These are phyloP conservation scores for Triticum turgidum DNA, from an alignment of 176 grass and related monocot genomes.

Conservation along the genomic window DNA sequence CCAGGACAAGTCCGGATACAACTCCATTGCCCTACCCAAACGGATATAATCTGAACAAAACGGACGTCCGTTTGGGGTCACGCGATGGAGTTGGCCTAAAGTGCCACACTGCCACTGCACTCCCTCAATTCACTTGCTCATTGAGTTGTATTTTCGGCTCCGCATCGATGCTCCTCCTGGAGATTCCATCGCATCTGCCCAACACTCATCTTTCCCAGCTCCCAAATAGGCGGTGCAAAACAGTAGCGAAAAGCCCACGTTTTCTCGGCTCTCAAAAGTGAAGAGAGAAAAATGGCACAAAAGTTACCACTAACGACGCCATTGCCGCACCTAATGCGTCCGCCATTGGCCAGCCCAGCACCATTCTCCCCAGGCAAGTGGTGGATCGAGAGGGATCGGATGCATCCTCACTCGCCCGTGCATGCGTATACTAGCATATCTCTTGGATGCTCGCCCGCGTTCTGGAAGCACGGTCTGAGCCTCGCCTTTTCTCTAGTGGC, in stretches of 20 bases:
- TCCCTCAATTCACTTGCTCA: not conserved
- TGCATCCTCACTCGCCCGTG: conserved; percentile 31
- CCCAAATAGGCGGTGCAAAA: not conserved
- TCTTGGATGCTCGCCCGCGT: conserved; percentile 1
- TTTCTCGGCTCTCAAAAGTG: not conserved
- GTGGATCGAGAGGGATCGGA: conserved; percentile 38
- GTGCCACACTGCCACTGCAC: not conserved
- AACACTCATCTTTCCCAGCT: not conserved
- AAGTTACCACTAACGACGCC: conserved; percentile 29
- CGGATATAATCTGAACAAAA: no score
- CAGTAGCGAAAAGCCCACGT: conserved; percentile 15
- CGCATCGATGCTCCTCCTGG: not conserved
- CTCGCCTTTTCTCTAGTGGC: not conserved
- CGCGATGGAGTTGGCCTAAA: no score
- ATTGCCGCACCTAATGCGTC: conserved; percentile 23
- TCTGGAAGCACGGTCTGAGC: not conserved
- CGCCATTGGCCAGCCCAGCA: conserved; percentile 21
- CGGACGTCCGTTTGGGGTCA: no score
- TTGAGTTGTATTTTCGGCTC: not conserved
- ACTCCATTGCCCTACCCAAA: no score
- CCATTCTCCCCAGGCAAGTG: not conserved
- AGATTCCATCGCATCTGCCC: not conserved
- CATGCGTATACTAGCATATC: not conserved
- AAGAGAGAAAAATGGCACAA: not conserved
- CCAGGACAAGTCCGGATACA: no score